phyloP scores from a whole-genome alignment of 257 asterid genomes.

The Leptodermis oblonga region DNA sequence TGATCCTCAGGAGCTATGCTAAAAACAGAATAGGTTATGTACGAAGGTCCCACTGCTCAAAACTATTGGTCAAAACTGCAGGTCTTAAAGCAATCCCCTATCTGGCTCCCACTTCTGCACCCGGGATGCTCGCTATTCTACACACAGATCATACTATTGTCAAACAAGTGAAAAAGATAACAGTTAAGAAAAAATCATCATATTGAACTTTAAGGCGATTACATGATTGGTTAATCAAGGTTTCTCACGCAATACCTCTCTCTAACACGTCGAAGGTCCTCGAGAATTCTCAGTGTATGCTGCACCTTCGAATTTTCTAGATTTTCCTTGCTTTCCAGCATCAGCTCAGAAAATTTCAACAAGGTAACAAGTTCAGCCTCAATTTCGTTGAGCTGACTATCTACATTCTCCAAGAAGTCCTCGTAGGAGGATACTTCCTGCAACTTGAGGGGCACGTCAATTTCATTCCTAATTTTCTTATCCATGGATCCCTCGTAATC shows the following conservation, averaged over 20 bases:
- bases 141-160: conserved; percentile 13
- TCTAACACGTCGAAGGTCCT: conserved; percentile 47
- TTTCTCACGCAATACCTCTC: conserved; percentile 44
- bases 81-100: conserved; percentile 15
- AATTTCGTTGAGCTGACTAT: conserved; percentile 54
- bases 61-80: conserved; percentile 10
- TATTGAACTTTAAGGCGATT: background rate
- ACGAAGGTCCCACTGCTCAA: background rate
- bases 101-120: conserved; percentile 20
- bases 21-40: background rate
- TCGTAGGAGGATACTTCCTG: conserved; percentile 45
- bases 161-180: conserved; percentile 5
- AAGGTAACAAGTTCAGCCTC: conserved; percentile 65
- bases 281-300: conserved; percentile 52
- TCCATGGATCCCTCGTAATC: conserved; percentile 22
- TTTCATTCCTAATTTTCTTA: conserved; percentile 18
- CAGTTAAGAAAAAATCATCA: background rate
- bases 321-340: conserved; percentile 48
- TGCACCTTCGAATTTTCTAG: conserved; percentile 47
- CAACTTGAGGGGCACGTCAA: conserved; percentile 19
- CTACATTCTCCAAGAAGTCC: conserved; percentile 57
- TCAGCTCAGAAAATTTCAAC: conserved; percentile 48
- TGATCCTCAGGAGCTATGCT: background rate
- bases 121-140: conserved; percentile 51
- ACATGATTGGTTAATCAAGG: background rate